Evolutionary conservation across 2,329 filamentous ascomycete species (phyloP).

Genomic region (Aspergillus costaricaensis): DNA sequence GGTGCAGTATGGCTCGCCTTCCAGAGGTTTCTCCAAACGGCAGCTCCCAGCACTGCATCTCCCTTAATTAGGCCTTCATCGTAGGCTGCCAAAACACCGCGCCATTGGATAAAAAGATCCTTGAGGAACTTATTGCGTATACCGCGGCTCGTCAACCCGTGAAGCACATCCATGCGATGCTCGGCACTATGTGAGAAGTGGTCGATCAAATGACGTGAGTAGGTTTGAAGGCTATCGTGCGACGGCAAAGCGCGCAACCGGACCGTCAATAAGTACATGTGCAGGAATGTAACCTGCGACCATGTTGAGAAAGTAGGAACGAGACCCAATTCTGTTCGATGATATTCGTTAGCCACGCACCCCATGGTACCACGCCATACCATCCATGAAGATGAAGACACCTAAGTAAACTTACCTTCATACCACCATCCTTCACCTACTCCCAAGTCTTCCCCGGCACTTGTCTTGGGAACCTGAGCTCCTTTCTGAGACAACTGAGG

Average conservation of each 20-base stretch:
- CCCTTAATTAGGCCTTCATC: constrained; percentile 50
- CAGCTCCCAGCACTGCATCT: constrained; percentile 56
- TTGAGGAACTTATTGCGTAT: constrained; percentile 68
- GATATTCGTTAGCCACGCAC: not conserved
- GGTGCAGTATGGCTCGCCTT: constrained; percentile 62
- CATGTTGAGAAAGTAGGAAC: constrained; percentile 89
- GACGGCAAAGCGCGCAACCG: constrained; percentile 76
- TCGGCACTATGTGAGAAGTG: constrained; percentile 75
- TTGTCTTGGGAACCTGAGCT: constrained; percentile 68
- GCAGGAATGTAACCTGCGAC: constrained; percentile 93
- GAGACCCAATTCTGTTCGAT: constrained; percentile 68
- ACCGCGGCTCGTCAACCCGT: constrained; percentile 53
- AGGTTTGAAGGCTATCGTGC: constrained; percentile 66
- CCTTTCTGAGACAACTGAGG: constrained; percentile 66
- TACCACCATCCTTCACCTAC: constrained; percentile 78
- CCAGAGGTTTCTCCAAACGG: constrained; percentile 92
- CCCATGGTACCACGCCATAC: not conserved
- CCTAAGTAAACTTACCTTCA: constrained; percentile 58
- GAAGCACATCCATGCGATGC: constrained; percentile 64
- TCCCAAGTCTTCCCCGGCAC: constrained; percentile 80
- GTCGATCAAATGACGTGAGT: constrained; percentile 89
- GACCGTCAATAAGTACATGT: constrained; percentile 88
- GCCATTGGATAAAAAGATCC: constrained; percentile 91
- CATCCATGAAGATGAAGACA: not conserved
- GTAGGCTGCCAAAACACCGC: constrained; percentile 74